Conservation (phyloP, 805 yeast species). For the Diddensiella santjacobensis region DNA sequence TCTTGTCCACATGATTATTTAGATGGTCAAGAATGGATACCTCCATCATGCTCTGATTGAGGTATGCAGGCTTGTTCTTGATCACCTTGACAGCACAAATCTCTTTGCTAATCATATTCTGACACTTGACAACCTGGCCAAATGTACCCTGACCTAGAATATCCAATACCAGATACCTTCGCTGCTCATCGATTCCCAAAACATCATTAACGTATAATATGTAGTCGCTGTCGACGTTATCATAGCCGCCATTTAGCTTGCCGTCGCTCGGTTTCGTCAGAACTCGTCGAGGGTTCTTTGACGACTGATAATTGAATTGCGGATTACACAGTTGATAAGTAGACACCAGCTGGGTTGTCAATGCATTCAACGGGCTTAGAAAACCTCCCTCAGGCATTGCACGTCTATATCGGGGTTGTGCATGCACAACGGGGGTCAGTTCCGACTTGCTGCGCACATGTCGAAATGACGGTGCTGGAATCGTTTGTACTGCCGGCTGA, state of each 20-base stretch:
- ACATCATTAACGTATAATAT: conserved; percentile 92
- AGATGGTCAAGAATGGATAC: conserved; percentile 80
- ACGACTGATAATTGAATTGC: conserved; percentile 71
- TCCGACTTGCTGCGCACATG: conserved; percentile 34
- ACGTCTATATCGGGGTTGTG: conserved; percentile 32
- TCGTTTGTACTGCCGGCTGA: conserved; percentile 11
- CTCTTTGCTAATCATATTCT: conserved; percentile 70
- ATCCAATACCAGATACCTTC: conserved; percentile 85
- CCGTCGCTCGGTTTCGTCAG: conserved; percentile 91
- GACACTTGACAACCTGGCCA: conserved; percentile 97
- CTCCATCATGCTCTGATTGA: conserved; percentile 89
- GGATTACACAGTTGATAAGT: conserved; percentile 86
- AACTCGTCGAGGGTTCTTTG: conserved; percentile 87
- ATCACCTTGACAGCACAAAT: conserved; percentile 93
- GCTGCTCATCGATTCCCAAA: conserved; percentile 77
- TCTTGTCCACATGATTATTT: conserved; percentile 65
- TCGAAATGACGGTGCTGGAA: conserved; percentile 32
- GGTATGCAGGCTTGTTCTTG: conserved; percentile 84
- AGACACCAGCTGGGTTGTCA: conserved; percentile 71
- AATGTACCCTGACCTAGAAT: conserved; percentile 94
- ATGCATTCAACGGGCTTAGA: conserved; percentile 63
- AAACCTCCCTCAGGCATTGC: conserved; percentile 39
- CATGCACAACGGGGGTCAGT: conserved; percentile 30
- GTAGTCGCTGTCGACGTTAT: conserved; percentile 85
- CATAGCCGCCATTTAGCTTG: conserved; percentile 72